Percentiles rank a stretch among this genome's conserved stretches.
phyloP scores from a whole-genome alignment of 1,284 basidiomycete species.

The Malassezia japonica region DNA sequence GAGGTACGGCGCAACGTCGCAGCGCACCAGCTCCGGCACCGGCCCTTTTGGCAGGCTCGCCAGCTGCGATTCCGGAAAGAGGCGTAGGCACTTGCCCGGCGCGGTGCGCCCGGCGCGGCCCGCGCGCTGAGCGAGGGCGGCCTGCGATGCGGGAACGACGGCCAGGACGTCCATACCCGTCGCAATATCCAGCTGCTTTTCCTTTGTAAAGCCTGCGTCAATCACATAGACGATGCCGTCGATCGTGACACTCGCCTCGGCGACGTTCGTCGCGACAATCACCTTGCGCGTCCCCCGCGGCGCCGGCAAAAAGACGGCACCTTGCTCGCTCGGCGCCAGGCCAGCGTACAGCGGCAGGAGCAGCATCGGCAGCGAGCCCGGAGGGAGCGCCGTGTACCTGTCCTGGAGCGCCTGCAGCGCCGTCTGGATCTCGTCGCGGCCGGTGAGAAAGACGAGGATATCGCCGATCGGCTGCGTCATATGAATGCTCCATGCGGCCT shows the following conservation, averaged over 20 bases:
- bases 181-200: slow-evolving; percentile 48
- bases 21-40: slow-evolving; percentile 76
- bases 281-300: slow-evolving; percentile 72
- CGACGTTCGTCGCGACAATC: slow-evolving; percentile 88
- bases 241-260: slow-evolving; percentile 92
- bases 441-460: slow-evolving; percentile 52
- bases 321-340: slow-evolving; percentile 72
- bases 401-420: slow-evolving; percentile 74
- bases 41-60: slow-evolving; percentile 59
- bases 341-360: slow-evolving; percentile 79
- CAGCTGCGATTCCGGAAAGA: slow-evolving; percentile 65
- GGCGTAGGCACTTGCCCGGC: slow-evolving; percentile 80
- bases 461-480: slow-evolving; percentile 46
- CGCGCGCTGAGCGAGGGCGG: slow-evolving; percentile 48
- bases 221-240: slow-evolving; percentile 91
- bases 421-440: slow-evolving; percentile 55
- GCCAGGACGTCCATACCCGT: slow-evolving; percentile 47
- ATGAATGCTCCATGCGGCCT: slow-evolving; percentile 49
- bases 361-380: slow-evolving; percentile 34
- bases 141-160: slow-evolving; percentile 45
- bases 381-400: slow-evolving; percentile 26
- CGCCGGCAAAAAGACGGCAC: slow-evolving; percentile 68
- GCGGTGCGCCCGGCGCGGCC: slow-evolving; percentile 53
- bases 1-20: slow-evolving; percentile 76
- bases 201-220: slow-evolving; percentile 90